Conservation (phyloP, 257 asterid species). For the Forsythia suspensa region DNA sequence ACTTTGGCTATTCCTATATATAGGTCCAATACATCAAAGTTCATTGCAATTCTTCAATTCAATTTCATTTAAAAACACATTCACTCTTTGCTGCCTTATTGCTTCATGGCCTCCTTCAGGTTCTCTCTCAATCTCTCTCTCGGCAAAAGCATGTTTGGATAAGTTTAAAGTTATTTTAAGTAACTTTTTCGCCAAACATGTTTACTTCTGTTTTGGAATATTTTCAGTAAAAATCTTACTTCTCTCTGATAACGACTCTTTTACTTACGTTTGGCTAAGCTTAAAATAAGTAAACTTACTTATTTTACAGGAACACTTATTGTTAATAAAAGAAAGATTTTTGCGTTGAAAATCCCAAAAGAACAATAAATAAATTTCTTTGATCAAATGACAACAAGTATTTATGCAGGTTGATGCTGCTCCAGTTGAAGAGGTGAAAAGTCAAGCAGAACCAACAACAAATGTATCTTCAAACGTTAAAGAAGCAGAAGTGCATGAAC, state of each 20-base stretch:
- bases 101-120: not conserved
- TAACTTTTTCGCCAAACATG: too few species aligned
- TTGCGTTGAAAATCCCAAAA: too few species aligned
- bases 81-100: not conserved
- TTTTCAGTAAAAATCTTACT: too few species aligned
- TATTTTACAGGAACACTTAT: too few species aligned
- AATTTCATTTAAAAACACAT: not conserved
- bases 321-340: too few species aligned
- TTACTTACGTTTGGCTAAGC: too few species aligned
- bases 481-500: not conserved
- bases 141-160: too few species aligned
- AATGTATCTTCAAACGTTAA: not conserved
- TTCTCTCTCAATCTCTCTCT: not conserved
- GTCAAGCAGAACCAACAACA: not conserved
- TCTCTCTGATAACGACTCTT: too few species aligned
- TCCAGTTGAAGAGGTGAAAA: not conserved
- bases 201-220: too few species aligned
- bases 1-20: not conserved
- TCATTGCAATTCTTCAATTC: not conserved
- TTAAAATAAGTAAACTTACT: too few species aligned
- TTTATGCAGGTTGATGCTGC: not conserved
- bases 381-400: not conserved
- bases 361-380: too few species aligned
- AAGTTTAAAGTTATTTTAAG: too few species aligned
- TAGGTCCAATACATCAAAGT: not conserved